Evolutionary conservation across 768 basidiomycete genomes (phyloP).

Genomic region (Tricholoma sp.): DNA sequence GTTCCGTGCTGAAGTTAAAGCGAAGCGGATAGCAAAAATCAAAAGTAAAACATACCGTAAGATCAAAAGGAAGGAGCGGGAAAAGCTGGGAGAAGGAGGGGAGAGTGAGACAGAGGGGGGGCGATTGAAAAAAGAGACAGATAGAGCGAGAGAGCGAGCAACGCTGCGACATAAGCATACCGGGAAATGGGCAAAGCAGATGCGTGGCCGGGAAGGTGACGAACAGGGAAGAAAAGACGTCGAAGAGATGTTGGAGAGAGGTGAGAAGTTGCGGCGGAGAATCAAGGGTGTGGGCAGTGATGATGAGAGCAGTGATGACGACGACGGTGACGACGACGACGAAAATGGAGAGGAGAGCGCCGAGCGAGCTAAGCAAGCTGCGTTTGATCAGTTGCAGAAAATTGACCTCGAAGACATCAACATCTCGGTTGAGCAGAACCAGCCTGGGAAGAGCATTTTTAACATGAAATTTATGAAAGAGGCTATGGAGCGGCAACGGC

Average conservation of each 20-base stretch:
- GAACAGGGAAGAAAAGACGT: conserved; percentile 56
- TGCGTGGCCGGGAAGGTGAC: conserved; percentile 59
- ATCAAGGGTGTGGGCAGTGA: conserved; percentile 65
- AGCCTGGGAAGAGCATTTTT: conserved; percentile 69
- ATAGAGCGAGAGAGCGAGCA: conserved; percentile 83
- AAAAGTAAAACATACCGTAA: conserved; percentile 92
- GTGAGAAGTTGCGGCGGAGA: conserved; percentile 72
- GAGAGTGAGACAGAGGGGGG: conserved; percentile 50
- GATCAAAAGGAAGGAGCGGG: conserved; percentile 74
- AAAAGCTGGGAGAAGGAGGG: conserved; percentile 46
- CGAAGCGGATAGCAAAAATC: conserved; percentile 88
- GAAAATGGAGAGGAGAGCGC: conserved; percentile 33
- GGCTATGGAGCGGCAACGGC: conserved; percentile 66
- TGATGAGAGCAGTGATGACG: conserved; percentile 39
- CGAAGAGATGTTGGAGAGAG: conserved; percentile 78
- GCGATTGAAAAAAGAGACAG: conserved; percentile 66
- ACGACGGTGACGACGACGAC: conserved; percentile 40
- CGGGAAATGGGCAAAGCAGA: conserved; percentile 81
- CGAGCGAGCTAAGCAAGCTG: conserved; percentile 54
- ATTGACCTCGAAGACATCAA: conserved; percentile 38
- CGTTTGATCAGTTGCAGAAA: conserved; percentile 72
- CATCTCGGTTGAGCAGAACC: conserved; percentile 17
- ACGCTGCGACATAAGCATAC: conserved; percentile 86
- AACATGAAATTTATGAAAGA: conserved; percentile 99
- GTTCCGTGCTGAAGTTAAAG: conserved; percentile 89